Evolutionary conservation across 768 basidiomycete species (phyloP).

Genomic region (Hortiboletus flavorubellus): DNA sequence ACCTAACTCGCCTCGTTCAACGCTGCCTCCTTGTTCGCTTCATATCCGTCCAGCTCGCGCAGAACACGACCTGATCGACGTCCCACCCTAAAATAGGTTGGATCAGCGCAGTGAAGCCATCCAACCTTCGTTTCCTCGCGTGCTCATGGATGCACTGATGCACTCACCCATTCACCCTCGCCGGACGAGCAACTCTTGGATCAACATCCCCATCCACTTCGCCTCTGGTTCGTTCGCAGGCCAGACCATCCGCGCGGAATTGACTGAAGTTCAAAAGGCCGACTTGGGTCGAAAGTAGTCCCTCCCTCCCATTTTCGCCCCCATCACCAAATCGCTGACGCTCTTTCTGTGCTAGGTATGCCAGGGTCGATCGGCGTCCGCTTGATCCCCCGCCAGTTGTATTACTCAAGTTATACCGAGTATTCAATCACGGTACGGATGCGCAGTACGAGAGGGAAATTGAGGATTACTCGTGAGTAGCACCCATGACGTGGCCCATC

Average conservation of each 20-base stretch:
- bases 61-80: conserved; percentile 17
- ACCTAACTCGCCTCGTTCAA: background rate
- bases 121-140: background rate
- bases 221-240: conserved; percentile 60
- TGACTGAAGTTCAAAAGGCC: conserved; percentile 63
- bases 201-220: conserved; percentile 49
- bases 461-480: conserved; percentile 45
- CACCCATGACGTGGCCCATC: background rate
- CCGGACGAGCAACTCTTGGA: conserved; percentile 27
- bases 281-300: conserved; percentile 63
- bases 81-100: background rate
- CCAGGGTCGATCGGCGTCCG: conserved; percentile 59
- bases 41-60: conserved; percentile 11
- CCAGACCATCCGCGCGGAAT: conserved; percentile 48
- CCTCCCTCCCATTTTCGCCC: background rate
- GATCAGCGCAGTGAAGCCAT: conserved; percentile 2
- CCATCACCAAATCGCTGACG: conserved; percentile 2
- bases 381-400: conserved; percentile 66
- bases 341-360: conserved; percentile 40
- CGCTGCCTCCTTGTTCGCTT: background rate
- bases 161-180: conserved; percentile 18
- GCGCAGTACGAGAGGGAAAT: conserved; percentile 47
- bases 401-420: conserved; percentile 49
- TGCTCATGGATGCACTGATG: conserved; percentile 20
- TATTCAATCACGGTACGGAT: conserved; percentile 39